Evolutionary conservation across 1,139 yeast genomes (phyloP), one percentile per base, ranked within the genome.

Genomic region (Geotrichum bryndzae): DNA sequence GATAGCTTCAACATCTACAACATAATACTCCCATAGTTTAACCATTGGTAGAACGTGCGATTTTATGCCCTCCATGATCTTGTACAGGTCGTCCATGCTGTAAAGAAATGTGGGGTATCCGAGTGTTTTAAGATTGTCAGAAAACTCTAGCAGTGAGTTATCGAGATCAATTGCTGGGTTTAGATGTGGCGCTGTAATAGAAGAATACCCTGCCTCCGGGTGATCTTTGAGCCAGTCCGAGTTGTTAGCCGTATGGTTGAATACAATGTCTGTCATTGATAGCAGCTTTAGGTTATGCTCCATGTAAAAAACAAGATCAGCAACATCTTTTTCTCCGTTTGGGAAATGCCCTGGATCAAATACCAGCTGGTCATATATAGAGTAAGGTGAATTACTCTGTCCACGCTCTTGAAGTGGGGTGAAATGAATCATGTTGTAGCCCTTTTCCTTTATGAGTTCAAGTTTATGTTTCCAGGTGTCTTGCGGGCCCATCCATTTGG

Each of bases 401-500:
- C 99, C 99, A 58, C 98, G 81, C 66, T 85, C 77, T 74, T 92
- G 97, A 66, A 94, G 79, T 0, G 99, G 99, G 1, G 98, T 91
- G 73, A 94, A 94, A 76, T 94, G 99, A 56, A 94, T 79, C 97
- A 92, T 90, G 73, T 94, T 94, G 78, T 92, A 94, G 23, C 95
- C 94, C 74, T 94, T 94, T 10, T 75, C 73, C 22, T 85, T 77
- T 54, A 94, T 82, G 58, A 82, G 81, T 3, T 74, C 71, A 64
- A 94, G 87, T 63, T 89, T 77, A 1, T 76, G 72, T 63, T 84
- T 83, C 98, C 98, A 94, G 38, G 82, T 58, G 67, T 72, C 54
- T 69, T 71, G 68, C 11, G 84, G 82, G 1, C 97, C 97, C 77
- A 91, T 83, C 95, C 97, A 90, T 76, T 94, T 94, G 54, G 97